Percentiles rank a stretch among this genome's conserved stretches.
Conservation (phyloP, 352 stramenopile genomes). For the Thalassiosira mediterranea region DNA sequence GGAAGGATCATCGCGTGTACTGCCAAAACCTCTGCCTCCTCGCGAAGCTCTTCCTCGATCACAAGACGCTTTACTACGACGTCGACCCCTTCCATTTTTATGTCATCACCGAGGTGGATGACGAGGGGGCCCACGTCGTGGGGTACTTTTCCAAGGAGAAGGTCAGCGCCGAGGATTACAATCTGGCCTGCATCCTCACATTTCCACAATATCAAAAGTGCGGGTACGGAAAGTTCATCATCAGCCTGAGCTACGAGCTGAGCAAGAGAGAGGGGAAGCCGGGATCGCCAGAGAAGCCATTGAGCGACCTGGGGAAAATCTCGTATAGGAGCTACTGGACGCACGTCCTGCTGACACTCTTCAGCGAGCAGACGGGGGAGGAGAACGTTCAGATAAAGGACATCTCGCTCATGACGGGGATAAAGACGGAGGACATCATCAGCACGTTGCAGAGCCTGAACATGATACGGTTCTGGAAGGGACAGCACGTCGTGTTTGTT, state of each 20-base stretch:
- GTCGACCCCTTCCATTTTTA: slow-evolving; percentile 99
- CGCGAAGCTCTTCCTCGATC: slow-evolving; percentile 98
- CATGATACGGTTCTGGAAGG: slow-evolving; percentile 99
- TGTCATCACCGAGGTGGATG: slow-evolving; percentile 94
- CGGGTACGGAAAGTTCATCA: slow-evolving; percentile 99
- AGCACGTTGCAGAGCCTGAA: slow-evolving; percentile 95
- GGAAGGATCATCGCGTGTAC: slow-evolving; percentile 95
- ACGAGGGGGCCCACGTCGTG: slow-evolving; percentile 91
- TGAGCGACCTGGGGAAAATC: slow-evolving; percentile 98
- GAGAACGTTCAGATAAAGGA: slow-evolving; percentile 92
- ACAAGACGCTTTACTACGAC: slow-evolving; percentile 99
- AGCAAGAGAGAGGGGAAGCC: slow-evolving; percentile 97
- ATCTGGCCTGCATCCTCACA: slow-evolving; percentile 99
- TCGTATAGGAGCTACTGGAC: slow-evolving; percentile 99
- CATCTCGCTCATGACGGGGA: slow-evolving; percentile 89
- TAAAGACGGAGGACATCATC: slow-evolving; percentile 99
- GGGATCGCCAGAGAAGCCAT: slow-evolving; percentile 97
- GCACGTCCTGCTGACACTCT: slow-evolving; percentile 92
- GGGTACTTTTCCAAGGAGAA: slow-evolving; percentile 99
- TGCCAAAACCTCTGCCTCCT: slow-evolving; percentile 99
- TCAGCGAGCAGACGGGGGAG: slow-evolving; percentile 69
- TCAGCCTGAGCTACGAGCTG: slow-evolving; percentile 98
- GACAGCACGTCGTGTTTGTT: slow-evolving; percentile 97
- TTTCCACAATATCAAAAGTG: slow-evolving; percentile 98
- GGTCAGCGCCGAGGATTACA: slow-evolving; percentile 95